phyloP scores from a whole-genome alignment of 306 rosid genomes.

The Quillaja saponaria region DNA sequence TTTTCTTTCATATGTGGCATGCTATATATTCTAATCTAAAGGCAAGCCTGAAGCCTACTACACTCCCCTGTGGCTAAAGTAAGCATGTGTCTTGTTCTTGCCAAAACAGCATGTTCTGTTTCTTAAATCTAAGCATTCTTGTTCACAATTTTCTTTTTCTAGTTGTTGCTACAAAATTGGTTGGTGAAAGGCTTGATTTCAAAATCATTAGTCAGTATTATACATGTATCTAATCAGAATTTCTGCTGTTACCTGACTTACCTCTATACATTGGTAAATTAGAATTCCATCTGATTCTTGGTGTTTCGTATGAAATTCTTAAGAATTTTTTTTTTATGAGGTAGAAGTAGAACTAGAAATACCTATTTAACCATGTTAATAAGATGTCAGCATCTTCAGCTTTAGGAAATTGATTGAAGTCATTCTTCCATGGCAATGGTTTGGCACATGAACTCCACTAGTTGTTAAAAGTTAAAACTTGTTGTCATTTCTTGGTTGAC shows the following conservation, averaged over 20 bases:
- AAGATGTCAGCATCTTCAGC: too few species aligned
- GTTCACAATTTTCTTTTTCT: neutral
- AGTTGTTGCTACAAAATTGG: neutral
- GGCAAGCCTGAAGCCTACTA: slow-evolving; percentile 6
- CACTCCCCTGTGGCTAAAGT: neutral
- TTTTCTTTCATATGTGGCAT: neutral
- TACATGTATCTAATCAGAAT: slow-evolving; percentile 11
- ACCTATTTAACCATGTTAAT: too few species aligned
- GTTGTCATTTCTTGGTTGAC: slow-evolving; percentile 29
- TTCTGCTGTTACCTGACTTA: neutral
- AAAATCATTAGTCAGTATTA: slow-evolving; percentile 1
- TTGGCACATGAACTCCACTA: slow-evolving; percentile 10
- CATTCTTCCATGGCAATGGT: too few species aligned
- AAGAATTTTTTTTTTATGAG: too few species aligned
- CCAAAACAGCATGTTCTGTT: too few species aligned
- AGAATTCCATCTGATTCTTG: slow-evolving; percentile 2
- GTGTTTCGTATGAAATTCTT: slow-evolving; percentile 3
- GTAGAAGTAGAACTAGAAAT: too few species aligned
- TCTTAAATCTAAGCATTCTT: too few species aligned
- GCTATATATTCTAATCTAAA: neutral
- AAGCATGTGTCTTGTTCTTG: slow-evolving; percentile 9
- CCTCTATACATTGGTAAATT: neutral
- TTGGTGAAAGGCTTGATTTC: slow-evolving; percentile 14
- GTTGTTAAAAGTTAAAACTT: slow-evolving; percentile 26
- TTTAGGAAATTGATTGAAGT: too few species aligned